A percentile compares a stretch with the other conserved stretches of the same genome.
These are phyloP conservation scores for Coccomyxa sp. DNA, from an alignment of 139 green algal species.

Conservation along the genomic window DNA sequence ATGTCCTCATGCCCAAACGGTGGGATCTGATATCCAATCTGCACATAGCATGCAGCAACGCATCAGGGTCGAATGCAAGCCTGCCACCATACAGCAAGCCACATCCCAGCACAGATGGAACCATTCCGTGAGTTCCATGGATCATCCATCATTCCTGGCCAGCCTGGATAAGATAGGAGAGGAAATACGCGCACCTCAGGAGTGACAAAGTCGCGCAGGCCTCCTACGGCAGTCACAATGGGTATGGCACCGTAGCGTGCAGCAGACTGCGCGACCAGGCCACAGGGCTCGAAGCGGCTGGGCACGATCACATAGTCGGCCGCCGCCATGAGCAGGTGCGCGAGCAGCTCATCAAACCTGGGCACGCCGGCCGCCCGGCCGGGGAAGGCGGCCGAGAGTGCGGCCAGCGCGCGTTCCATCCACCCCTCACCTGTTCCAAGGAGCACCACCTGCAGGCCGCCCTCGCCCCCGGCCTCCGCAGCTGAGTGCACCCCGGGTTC, in stretches of 20 bases:
- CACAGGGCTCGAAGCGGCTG: conserved; percentile 79
- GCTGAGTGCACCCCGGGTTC: background rate
- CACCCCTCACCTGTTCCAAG: conserved; percentile 46
- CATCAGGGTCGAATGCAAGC: background rate
- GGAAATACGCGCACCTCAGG: conserved; percentile 5
- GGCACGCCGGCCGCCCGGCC: conserved; percentile 46
- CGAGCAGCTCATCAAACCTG: conserved; percentile 43
- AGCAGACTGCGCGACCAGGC: conserved; percentile 70
- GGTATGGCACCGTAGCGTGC: conserved; percentile 74
- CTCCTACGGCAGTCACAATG: conserved; percentile 60
- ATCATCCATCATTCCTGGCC: background rate
- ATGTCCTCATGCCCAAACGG: conserved; percentile 7
- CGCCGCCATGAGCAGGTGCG: conserved; percentile 71
- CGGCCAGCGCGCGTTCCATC: conserved; percentile 54
- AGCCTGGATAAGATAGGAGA: background rate
- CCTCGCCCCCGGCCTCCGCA: too few relatives aligned
- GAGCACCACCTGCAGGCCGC: conserved; percentile 36
- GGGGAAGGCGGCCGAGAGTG: conserved; percentile 50
- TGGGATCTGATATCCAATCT: conserved; percentile 6
- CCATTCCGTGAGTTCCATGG: too few relatives aligned
- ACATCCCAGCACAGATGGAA: conserved; percentile 4
- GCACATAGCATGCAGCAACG: background rate
- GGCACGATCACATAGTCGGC: conserved; percentile 76
- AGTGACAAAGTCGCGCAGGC: conserved; percentile 64
- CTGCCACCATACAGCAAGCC: background rate